phyloP scores from a whole-genome alignment of 2,329 filamentous ascomycete genomes.

The Xylariaceae sp. region DNA sequence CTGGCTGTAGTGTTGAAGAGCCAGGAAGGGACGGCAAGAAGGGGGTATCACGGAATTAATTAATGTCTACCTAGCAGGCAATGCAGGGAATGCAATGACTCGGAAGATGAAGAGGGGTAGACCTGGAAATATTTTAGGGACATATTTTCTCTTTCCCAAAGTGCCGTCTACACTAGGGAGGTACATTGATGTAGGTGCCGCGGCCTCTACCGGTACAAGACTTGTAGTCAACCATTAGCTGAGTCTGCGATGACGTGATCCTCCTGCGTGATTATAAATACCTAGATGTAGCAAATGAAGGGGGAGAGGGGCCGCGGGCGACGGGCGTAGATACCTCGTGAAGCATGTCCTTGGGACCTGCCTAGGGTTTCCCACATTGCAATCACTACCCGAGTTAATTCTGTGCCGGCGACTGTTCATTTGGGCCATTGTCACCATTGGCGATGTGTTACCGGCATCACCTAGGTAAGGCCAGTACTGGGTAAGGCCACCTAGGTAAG shows the following conservation, averaged over 20 bases:
- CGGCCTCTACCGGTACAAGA: too few species aligned
- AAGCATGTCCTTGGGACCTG: too few species aligned
- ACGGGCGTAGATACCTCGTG: not conserved
- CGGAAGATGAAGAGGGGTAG: conserved; percentile 15
- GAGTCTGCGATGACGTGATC: conserved; percentile 22
- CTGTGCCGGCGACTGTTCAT: too few species aligned
- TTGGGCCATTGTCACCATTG: too few species aligned
- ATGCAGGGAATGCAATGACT: not conserved
- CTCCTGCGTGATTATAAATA: conserved; percentile 15
- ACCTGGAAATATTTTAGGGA: conserved; percentile 1
- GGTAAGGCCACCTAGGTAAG: too few species aligned
- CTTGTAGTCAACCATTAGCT: conserved; percentile 3
- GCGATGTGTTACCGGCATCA: too few species aligned
- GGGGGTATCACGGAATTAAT: conserved; percentile 16
- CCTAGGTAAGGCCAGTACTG: too few species aligned
- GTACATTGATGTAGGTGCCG: too few species aligned
- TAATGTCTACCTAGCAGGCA: too few species aligned
- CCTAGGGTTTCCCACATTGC: too few species aligned
- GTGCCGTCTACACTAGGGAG: not conserved
- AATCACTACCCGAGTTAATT: too few species aligned
- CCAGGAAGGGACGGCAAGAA: not conserved
- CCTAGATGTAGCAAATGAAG: not conserved
- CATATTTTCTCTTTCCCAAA: conserved; percentile 4
- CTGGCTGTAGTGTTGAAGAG: too few species aligned
- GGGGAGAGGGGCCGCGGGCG: not conserved